Percentiles rank a stretch among this genome's conserved stretches.
Evolutionary conservation across 768 basidiomycete genomes (phyloP).

Genomic region (Steccherinum ochraceum): DNA sequence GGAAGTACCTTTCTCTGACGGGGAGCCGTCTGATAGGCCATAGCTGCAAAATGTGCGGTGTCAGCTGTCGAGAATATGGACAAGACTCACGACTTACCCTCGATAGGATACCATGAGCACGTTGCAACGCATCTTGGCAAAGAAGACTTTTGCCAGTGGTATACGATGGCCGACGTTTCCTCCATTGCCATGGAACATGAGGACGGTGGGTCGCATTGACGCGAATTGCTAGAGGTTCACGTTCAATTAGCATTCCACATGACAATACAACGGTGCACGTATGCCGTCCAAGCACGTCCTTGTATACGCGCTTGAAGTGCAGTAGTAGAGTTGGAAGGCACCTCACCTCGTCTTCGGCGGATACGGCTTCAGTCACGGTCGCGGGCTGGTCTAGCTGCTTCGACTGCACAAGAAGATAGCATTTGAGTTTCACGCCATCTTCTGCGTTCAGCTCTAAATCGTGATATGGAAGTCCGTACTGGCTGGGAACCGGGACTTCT

Average conservation of each 20-base stretch:
- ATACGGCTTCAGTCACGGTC: too few species aligned
- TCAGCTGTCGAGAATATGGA: not conserved
- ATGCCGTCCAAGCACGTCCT: too few species aligned
- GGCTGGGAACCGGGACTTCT: constrained; percentile 70
- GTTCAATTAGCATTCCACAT: too few species aligned
- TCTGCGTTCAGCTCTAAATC: constrained; percentile 66
- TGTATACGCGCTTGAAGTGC: too few species aligned
- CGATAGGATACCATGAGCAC: constrained; percentile 93
- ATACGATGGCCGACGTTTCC: constrained; percentile 87
- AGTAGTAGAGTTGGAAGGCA: too few species aligned
- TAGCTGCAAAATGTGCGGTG: constrained; percentile 47
- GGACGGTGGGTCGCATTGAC: constrained; percentile 65
- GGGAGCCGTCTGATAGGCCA: constrained; percentile 79
- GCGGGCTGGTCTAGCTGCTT: constrained; percentile 35
- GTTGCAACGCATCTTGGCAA: constrained; percentile 79
- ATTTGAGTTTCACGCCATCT: constrained; percentile 66
- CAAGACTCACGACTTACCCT: constrained; percentile 8
- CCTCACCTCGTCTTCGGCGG: too few species aligned
- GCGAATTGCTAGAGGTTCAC: constrained; percentile 29
- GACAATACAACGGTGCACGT: too few species aligned
- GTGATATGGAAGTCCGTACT: constrained; percentile 69
- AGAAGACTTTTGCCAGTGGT: constrained; percentile 82
- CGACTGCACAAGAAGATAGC: constrained; percentile 70
- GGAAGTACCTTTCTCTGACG: constrained; percentile 71
- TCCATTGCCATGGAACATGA: constrained; percentile 93